Conservation (phyloP, 2,329 filamentous ascomycete species). For the Arthrobotrys musiformis region DNA sequence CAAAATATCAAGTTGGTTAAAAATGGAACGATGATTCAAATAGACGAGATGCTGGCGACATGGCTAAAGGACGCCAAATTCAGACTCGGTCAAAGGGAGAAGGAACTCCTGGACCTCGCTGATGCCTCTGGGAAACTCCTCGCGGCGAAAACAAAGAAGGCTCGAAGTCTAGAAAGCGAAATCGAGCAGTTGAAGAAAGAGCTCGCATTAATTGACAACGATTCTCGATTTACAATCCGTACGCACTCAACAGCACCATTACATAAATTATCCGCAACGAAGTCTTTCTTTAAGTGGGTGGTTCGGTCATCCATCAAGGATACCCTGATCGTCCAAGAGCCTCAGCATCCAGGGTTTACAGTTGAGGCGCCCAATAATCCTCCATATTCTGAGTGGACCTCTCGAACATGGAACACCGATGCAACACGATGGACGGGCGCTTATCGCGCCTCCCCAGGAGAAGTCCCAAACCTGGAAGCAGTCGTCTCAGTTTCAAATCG, state of each 20-base stretch:
- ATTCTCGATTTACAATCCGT: conserved; percentile 13
- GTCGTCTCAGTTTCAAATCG: conserved; percentile 9
- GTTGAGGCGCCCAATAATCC: conserved; percentile 4
- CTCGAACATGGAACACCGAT: not conserved
- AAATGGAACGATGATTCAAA: conserved; percentile 22
- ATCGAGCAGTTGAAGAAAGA: conserved; percentile 36
- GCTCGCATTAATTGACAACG: conserved; percentile 18
- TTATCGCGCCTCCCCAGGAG: conserved; percentile 17
- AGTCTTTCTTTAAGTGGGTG: not conserved
- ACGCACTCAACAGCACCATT: conserved; percentile 16
- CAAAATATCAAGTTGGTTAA: conserved; percentile 31
- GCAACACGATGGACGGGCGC: conserved; percentile 11
- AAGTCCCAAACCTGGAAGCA: conserved; percentile 13
- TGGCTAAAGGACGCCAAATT: conserved; percentile 19
- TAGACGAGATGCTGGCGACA: not conserved
- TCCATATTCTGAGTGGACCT: conserved; percentile 27
- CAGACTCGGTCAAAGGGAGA: not conserved
- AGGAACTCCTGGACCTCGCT: not conserved
- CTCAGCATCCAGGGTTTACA: conserved; percentile 16
- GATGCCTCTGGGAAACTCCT: not conserved
- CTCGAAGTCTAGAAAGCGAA: not conserved
- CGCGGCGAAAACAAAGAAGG: not conserved
- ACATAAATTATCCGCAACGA: not conserved
- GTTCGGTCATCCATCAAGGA: conserved; percentile 7
- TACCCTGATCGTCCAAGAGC: conserved; percentile 10